Base-by-base conservation (phyloP, 345 rosid genomes). In the Trapa bicornis region DNA sequence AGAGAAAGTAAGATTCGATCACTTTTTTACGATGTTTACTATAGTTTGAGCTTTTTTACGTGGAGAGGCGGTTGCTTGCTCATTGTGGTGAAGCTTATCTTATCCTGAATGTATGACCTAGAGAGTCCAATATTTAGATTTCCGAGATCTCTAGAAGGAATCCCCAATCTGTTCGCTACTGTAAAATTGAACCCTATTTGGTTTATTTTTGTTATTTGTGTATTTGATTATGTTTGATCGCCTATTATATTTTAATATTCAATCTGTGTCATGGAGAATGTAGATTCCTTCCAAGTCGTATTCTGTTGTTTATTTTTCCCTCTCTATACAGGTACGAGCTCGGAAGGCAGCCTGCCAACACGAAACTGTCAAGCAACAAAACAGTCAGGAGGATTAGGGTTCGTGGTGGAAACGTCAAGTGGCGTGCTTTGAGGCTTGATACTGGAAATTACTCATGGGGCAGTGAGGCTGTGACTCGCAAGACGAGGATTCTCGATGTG, bases 401-500 rank as follows among this genome's bases (percentile, higher is more conserved):
- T 72, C 86, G 93, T 45, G 96, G 93, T 32, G 96, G 96, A 0
- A 89, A 87, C 47, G 91, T 89, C n/a, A 85, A 87, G 84, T 89
- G 96, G 96, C 86, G 96, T 64, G 93, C 96, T 16, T 41, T 85
- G 83, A 83, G 96, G 58, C 89, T 89, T 0, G 96, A 89, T 69
- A 87, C 92, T 0, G 96, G 96, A 76, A 89, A 89, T 79, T 89
- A 76, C 80, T 85, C 93, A 0, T 89, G 93, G 96, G 96, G 96
- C 52, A 89, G 96, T 65, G 96, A 87, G 75, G 88, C 96, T 3
- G 88, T 84, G 64, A 85, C 96, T 64, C 83, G 94, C 47, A 89
- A 89, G 81, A 86, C 96, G 37, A 87, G 94, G 54, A 76, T 89
- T 64, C 89, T 89, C 9, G 96, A 89, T 68, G 92, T 87, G 64